Percentiles rank a stretch among this genome's conserved stretches.
These are phyloP conservation scores for Penicillium angulare DNA, from an alignment of 495 filamentous ascomycete genomes.

Conservation along the genomic window DNA sequence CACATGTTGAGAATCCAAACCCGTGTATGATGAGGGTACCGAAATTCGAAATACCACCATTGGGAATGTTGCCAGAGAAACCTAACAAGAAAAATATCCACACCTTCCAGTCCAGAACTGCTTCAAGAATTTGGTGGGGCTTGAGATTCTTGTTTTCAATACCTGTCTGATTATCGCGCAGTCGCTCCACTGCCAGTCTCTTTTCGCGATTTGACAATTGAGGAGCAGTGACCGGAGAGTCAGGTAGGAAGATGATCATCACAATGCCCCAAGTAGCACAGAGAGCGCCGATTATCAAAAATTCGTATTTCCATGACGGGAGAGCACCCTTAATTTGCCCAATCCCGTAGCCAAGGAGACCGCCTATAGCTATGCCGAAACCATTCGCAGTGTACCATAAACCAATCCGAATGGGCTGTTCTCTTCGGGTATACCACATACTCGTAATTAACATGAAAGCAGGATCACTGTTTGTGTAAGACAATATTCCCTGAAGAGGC, in stretches of 20 bases:
- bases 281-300: constrained; percentile 45
- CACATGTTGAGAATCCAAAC: constrained; percentile 50
- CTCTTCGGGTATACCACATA: constrained; percentile 43
- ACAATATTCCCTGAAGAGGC: not conserved
- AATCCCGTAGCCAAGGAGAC: constrained; percentile 58
- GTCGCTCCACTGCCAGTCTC: constrained; percentile 48
- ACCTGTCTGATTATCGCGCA: constrained; percentile 54
- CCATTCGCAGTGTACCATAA: constrained; percentile 62
- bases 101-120: constrained; percentile 46
- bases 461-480: constrained; percentile 21
- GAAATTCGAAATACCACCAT: constrained; percentile 55
- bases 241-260: constrained; percentile 45
- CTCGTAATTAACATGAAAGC: constrained; percentile 29
- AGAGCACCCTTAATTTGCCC: constrained; percentile 52
- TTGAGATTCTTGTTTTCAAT: constrained; percentile 55
- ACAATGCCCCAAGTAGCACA: constrained; percentile 36
- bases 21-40: constrained; percentile 55
- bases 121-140: constrained; percentile 47
- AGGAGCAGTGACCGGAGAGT: constrained; percentile 45
- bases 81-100: constrained; percentile 41
- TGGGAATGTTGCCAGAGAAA: constrained; percentile 37
- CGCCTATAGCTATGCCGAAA: constrained; percentile 56
- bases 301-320: constrained; percentile 56
- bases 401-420: constrained; percentile 59
- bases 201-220: constrained; percentile 43